Percentiles rank a stretch among this genome's conserved stretches.
These are phyloP conservation scores for Cucurbita ficifolia DNA, from an alignment of 306 rosid genomes.

Conservation along the genomic window DNA sequence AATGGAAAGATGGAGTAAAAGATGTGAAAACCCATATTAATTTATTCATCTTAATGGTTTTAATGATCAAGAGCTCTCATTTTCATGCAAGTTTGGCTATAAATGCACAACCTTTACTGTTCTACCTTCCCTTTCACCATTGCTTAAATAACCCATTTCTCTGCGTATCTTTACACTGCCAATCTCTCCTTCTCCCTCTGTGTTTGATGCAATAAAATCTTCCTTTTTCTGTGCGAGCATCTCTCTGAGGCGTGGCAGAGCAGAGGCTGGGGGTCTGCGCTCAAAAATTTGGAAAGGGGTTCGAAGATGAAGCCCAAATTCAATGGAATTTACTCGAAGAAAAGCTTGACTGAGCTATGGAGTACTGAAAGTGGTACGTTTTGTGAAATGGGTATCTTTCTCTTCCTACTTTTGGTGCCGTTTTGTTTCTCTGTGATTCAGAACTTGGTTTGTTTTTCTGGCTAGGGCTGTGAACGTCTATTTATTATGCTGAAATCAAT, in stretches of 20 bases:
- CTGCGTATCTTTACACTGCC: not conserved
- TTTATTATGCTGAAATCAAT: slow-evolving; percentile 72
- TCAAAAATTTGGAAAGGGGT: slow-evolving; percentile 13
- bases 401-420: slow-evolving; percentile 42
- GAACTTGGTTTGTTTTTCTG: slow-evolving; percentile 25
- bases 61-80: slow-evolving; percentile 76
- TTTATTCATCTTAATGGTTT: slow-evolving; percentile 16
- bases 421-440: slow-evolving; percentile 20
- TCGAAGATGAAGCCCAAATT: slow-evolving; percentile 26
- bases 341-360: slow-evolving; percentile 36
- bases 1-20: not conserved
- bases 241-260: slow-evolving; percentile 22
- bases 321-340: slow-evolving; percentile 21
- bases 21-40: not conserved
- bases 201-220: slow-evolving; percentile 1
- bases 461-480: slow-evolving; percentile 77
- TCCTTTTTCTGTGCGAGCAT: not conserved
- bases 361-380: slow-evolving; percentile 58
- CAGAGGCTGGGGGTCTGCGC: slow-evolving; percentile 14
- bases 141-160: slow-evolving; percentile 13
- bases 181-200: not conserved
- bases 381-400: slow-evolving; percentile 87
- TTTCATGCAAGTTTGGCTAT: slow-evolving; percentile 73
- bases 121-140: slow-evolving; percentile 4
- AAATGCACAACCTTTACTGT: slow-evolving; percentile 19